Evolutionary conservation across 2,329 filamentous ascomycete species (phyloP), one percentile per base, ranked within the genome.

Genomic region (Nigrospora osmanthi): DNA sequence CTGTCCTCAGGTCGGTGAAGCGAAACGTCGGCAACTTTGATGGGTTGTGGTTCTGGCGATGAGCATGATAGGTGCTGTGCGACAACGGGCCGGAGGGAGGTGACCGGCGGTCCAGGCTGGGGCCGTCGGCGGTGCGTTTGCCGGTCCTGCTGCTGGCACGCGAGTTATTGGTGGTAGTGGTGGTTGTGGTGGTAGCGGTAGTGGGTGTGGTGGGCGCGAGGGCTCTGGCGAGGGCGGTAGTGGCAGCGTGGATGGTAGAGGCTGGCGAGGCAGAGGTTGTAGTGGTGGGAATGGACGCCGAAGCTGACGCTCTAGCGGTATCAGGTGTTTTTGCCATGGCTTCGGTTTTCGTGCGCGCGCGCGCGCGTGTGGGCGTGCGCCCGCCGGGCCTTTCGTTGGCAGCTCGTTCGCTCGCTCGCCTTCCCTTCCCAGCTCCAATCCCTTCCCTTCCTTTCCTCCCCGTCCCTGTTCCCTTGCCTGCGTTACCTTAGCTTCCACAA

Each of bases 11-110:
- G 60, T 78, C 74, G 51, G 67, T 70, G 55, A 75, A 75, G 47
- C 75, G 75, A 58, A 73, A 76, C 17, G 74, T 68, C 28, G 76
- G 75, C 51, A 78, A 61, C 54, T 78, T 78, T 49, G 75, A 78
- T 35, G 73, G 71, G 55, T 69, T 77, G 59, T 78, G 70, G 56
- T 58, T 73, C 51, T 73, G 72, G 44, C 75, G 72, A 59, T 78
- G 75, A 38, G 62, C 59, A 53, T 78, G 71, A 43, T 65, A 48
- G 38, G 51, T 54, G 48, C 44, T 57, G 31, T 52, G 44, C 17
- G 44, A 45, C 39, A 23, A 15, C 40, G 40, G 34, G 4, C 14
- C 15, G 34, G 34, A 35, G 34, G 34, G 13, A 2, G 13, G 34
- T 11, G 34, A 35, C 34, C 13, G 6, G 34, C 13, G 15, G 15